Evolutionary conservation across 1,284 basidiomycete genomes (phyloP), one percentile per base, ranked within the genome.

Genomic region (Phylloporus gajari): DNA sequence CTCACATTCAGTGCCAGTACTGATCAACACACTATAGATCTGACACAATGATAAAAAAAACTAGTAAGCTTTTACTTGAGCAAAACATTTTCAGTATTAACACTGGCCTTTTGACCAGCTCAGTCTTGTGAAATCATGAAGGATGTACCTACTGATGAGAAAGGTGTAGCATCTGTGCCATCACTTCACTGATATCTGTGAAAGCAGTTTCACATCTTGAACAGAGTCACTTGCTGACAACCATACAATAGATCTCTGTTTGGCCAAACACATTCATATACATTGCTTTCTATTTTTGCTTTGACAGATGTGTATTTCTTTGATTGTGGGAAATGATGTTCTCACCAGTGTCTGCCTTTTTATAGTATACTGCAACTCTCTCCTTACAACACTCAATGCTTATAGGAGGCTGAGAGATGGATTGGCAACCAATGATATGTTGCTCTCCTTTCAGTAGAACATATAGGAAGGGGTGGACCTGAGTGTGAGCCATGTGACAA

Each of bases 251-350:
- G 88, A 84, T 88, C 69, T 72, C 84, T 32, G 79, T 78, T 1
- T 82, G 85, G 64, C 86, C 87, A 3, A 65, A 72, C 62, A 85
- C 87, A 1, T 85, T 90, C 74, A 81, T 89, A 68, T 89, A 90
- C 74, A 87, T 88, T 23, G 76, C 83, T 13, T 90, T 90, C 79
- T 89, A 87, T 78, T 89, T 89, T 76, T 85, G 84, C 72, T 81
- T 89, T 51, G 88, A 88, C 25, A 85, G 88, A 48, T 75, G 86
- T 87, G 74, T 69, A 86, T 46, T 46, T 7, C n/a, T 40, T 53
- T 25, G 15, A 21, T 65, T n/a, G 5, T 3, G 21, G 17, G 25
- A 12, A 3, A 27, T 25, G 58, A 13, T 21, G 13, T 11, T 13
- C 27, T 27, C 23, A 27, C 30, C 67, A 19, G 78, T 7, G 0